These are phyloP conservation scores for cucumber (Cucumis sativus) DNA, from an alignment of 306 rosid species.

Conservation along the genomic window DNA sequence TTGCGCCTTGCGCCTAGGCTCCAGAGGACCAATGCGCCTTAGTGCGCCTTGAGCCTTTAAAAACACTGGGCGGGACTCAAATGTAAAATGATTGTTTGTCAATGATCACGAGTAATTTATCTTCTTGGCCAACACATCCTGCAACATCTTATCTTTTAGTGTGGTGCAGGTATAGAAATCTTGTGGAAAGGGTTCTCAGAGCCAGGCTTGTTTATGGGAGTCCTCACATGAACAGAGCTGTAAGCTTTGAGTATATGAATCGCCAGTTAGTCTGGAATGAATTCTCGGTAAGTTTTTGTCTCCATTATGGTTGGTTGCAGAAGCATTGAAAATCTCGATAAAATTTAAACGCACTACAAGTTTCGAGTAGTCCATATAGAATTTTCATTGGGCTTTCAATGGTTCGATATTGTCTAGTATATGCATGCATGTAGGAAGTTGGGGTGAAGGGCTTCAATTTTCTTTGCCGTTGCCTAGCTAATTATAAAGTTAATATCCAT, in stretches of 20 bases:
- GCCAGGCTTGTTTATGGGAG: conserved; percentile 97
- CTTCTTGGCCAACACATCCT: neutral
- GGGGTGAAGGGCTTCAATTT: neutral
- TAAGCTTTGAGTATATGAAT: conserved; percentile 99
- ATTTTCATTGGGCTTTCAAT: neutral
- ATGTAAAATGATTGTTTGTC: neutral
- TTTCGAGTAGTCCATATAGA: neutral
- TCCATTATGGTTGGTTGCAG: neutral
- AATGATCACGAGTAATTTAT: neutral
- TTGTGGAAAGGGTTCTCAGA: conserved; percentile 78
- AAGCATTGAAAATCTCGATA: neutral
- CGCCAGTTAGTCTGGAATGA: conserved; percentile 98
- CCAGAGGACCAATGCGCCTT: no score
- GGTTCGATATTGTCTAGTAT: neutral
- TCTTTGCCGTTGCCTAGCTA: neutral
- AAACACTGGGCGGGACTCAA: neutral
- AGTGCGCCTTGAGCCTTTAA: no score
- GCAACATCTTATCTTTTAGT: conserved; percentile 6
- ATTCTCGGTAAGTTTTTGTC: conserved; percentile 58
- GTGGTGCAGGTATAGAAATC: conserved; percentile 74
- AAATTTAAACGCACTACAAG: neutral
- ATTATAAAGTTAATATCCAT: neutral
- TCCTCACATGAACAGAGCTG: conserved; percentile 95
- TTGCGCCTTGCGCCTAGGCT: no score
- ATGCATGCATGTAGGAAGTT: neutral